Evolutionary conservation across 331 rosid species (phyloP), one percentile per base, ranked within the genome.

Genomic region (Rhamnella rubrinervis): DNA sequence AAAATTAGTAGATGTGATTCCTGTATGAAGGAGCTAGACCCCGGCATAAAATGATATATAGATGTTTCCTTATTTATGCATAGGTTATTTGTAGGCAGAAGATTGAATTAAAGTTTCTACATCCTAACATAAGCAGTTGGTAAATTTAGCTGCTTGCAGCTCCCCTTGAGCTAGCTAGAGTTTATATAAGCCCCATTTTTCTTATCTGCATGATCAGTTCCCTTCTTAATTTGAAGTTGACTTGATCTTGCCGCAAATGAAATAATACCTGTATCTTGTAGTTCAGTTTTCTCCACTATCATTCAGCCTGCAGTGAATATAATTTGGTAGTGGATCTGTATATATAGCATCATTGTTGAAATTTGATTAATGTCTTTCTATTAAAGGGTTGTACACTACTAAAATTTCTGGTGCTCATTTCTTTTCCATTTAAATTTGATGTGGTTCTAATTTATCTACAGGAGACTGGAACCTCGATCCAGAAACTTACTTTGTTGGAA

Each of bases 401-500:
- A 21, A 47, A 31, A 40, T 11, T 2, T 70, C 60, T 59, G 10
- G 25, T 53, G 58, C 60, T 68, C n/a, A 35, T 12, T 62, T 50
- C 10, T 68, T 56, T 23, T 21, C 35, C 52, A 11, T 17, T 44
- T 57, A 28, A 28, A n/a, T 70, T 67, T 46, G 65, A 49, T 25
- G 56, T 71, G 35, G 73, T 51, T 46, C 65, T 70, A 25, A 74
- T 76, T 67, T 52, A 40, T 55, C 74, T 70, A 70, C 83, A 95
- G 99, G 97, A 85, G 96, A 80, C 83, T 95, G 71, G 99, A 95
- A 65, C 92, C 99, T 67, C 92, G 91, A 78, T 89, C 99, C 39
- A 87, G 99, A 77, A 87, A 88, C 81, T 83, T 95, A 66, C 73
- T 91, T 73, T 91, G 99, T 79, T 91, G 96, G 96, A 95, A 83